Percentiles rank a stretch among this genome's conserved stretches.
Conservation (phyloP, 1,284 basidiomycete species). For the Rhodotorula sp. region DNA sequence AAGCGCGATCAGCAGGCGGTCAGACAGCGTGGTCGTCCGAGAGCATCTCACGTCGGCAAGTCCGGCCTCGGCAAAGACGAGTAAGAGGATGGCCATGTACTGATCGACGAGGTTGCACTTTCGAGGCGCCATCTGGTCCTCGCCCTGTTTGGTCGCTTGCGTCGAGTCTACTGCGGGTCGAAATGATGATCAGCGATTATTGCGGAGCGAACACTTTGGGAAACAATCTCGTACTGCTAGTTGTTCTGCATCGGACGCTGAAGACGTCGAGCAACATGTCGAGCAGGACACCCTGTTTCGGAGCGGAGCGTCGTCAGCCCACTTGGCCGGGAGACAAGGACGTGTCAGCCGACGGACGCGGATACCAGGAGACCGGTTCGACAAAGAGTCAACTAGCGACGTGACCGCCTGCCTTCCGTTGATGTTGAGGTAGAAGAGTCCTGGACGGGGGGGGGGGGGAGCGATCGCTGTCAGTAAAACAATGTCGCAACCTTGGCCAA, state of each 20-base stretch:
- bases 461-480: not conserved
- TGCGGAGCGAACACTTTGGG: too few relatives aligned
- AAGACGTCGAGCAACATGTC: conserved; percentile 94
- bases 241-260: conserved; percentile 57
- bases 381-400: conserved; percentile 78
- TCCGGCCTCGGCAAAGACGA: conserved; percentile 82
- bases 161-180: not conserved
- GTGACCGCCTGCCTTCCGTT: conserved; percentile 80
- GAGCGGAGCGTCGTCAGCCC: not conserved
- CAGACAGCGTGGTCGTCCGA: not conserved
- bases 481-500: not conserved
- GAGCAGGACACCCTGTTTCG: conserved; percentile 73
- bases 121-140: not conserved
- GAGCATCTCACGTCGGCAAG: conserved; percentile 67
- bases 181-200: too few relatives aligned
- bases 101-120: conserved; percentile 79
- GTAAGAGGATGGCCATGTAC: conserved; percentile 83
- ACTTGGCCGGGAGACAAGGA: too few relatives aligned
- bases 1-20: not conserved
- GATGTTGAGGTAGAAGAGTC: conserved; percentile 91
- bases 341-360: conserved; percentile 56
- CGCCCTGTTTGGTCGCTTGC: not conserved
- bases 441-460: conserved; percentile 51
- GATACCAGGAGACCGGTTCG: conserved; percentile 80
- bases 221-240: too few relatives aligned